Evolutionary conservation across 2,329 filamentous ascomycete species (phyloP).

Genomic region (Xylogone sp.): DNA sequence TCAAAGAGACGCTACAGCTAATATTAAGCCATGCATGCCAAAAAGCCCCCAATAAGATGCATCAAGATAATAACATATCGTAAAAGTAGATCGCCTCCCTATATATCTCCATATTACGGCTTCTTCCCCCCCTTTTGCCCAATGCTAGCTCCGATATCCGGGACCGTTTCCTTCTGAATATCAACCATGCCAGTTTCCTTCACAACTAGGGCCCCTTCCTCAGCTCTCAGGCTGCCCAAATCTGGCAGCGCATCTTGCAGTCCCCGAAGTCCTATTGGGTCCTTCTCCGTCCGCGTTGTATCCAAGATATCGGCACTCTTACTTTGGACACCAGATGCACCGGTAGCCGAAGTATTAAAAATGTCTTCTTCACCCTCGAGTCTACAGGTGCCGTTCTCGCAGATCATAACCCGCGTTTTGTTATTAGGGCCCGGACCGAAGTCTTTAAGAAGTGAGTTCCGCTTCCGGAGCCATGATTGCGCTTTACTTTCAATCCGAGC

Average conservation of each 20-base stretch:
- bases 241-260: background rate
- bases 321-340: background rate
- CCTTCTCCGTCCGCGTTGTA: background rate
- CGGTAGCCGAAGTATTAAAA: background rate
- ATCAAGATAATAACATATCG: too few species aligned
- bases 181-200: background rate
- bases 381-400: conserved; percentile 41
- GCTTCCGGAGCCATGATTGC: conserved; percentile 42
- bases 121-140: background rate
- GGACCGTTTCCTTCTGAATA: background rate
- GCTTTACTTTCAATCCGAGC: conserved; percentile 17
- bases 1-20: too few species aligned
- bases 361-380: conserved; percentile 25
- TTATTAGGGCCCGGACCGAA: conserved; percentile 26
- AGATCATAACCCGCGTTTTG: conserved; percentile 40
- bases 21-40: too few species aligned
- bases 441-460: conserved; percentile 38
- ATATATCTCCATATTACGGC: background rate
- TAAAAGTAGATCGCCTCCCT: too few species aligned
- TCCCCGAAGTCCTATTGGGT: background rate
- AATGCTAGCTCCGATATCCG: background rate
- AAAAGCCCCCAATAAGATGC: too few species aligned
- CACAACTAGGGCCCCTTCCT: background rate
- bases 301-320: background rate
- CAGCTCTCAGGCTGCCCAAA: background rate